Evolutionary conservation across 768 basidiomycete genomes (phyloP), one percentile per base, ranked within the genome.

Genomic region (Collybia sordida): DNA sequence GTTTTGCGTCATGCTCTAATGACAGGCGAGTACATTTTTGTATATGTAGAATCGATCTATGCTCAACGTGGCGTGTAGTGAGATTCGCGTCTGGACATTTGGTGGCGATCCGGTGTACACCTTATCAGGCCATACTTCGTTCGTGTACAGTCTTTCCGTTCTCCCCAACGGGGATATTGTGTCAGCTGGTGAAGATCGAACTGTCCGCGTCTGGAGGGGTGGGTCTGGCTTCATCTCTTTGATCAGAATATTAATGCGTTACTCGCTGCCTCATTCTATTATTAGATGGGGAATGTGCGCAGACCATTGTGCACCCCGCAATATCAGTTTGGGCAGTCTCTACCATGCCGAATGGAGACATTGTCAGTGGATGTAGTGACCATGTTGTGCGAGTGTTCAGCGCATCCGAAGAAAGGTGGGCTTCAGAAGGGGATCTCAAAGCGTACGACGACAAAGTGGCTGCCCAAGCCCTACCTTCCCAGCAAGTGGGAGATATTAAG

Each of bases 251-350:
- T 27, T 4, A 4, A 4, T 4, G 5, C 25, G 31, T 31, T 12
- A 31, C 23, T 50, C 42, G 28, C 27, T 47, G 42, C 49, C 45
- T 45, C 37, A 38, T 38, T 47, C 7, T 15, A 25, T 28, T 11
- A 11, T 25, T 56, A 91, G 95, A 93, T 56, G 94, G 91, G 12
- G 90, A 93, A 66, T 90, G 90, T 57, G 68, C 80, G 5, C 96
- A 99, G 67, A 89, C 88, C 8, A 83, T 99, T 52, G 81, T 90
- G 8, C 93, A 97, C 61, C 94, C 97, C 6, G 93, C 93, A 6
- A 91, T 96, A 49, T 98, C 96, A n/a, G 91, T 99, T 2, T 99
- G 97, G 97, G 73, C 90, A 2, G 91, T 96, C 14, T 85, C 90
- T 1, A 78, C 85, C 5, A 85, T 93, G 77, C 86, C 91, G 0